These are phyloP conservation scores for Metarhizium sp. DNA, from an alignment of 2,329 filamentous ascomycete species.

Conservation along the genomic window DNA sequence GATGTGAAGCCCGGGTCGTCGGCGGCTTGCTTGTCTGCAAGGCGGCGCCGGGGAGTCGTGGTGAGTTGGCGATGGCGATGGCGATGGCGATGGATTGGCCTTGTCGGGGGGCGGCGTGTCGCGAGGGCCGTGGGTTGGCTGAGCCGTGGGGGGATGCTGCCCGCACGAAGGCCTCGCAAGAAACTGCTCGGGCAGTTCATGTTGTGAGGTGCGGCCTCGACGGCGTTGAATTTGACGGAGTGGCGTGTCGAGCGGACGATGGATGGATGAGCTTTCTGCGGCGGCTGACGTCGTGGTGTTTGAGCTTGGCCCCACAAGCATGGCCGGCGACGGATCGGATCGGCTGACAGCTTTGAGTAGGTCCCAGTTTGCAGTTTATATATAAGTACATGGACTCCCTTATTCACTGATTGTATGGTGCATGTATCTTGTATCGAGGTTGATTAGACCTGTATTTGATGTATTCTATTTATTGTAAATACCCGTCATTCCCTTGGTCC, in stretches of 20 bases:
- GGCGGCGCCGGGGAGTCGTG: neutral
- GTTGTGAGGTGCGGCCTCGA: neutral
- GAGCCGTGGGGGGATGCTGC: neutral
- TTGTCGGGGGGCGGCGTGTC: neutral
- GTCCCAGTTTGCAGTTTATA: too few relatives aligned
- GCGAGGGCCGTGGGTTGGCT: neutral
- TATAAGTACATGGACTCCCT: too few relatives aligned
- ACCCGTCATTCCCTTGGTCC: too few relatives aligned
- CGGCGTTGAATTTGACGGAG: neutral
- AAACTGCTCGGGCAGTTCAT: constrained; percentile 20
- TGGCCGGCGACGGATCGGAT: too few relatives aligned
- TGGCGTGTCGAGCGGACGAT: neutral
- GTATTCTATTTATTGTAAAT: too few relatives aligned
- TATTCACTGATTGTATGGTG: too few relatives aligned
- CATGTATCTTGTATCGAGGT: too few relatives aligned
- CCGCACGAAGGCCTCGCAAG: constrained; percentile 16
- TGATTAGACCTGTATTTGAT: too few relatives aligned
- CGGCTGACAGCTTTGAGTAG: too few relatives aligned
- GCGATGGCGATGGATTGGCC: constrained; percentile 4
- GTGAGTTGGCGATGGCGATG: neutral
- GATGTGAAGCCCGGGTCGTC: constrained; percentile 77
- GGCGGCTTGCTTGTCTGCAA: constrained; percentile 38
- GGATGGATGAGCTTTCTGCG: too few relatives aligned
- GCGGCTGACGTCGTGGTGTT: too few relatives aligned
- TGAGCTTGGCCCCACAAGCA: too few relatives aligned